A percentile compares a stretch with the other conserved stretches of the same genome.
phyloP scores from a whole-genome alignment of 2,329 filamentous ascomycete genomes.

The Verticillium zaregamsianum region DNA sequence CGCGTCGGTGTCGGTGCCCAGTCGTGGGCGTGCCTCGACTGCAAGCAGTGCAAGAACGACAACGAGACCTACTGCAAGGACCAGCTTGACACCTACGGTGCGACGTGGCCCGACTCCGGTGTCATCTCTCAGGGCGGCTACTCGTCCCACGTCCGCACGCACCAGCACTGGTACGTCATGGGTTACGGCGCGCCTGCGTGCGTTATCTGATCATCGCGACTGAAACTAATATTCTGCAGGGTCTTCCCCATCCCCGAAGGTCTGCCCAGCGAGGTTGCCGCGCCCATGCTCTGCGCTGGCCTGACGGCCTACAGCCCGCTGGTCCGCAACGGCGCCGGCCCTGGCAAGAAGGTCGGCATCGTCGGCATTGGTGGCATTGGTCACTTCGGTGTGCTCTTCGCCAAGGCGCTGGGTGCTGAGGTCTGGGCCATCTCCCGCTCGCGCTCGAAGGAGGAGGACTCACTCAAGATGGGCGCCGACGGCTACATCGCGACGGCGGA shows the following conservation, averaged over 20 bases:
- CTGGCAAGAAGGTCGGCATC: conserved; percentile 75
- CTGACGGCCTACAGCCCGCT: conserved; percentile 77
- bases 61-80: conserved; percentile 34
- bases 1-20: conserved; percentile 55
- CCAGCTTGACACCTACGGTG: conserved; percentile 43
- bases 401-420: conserved; percentile 62
- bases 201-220: not conserved
- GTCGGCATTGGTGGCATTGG: conserved; percentile 70
- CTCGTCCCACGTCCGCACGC: conserved; percentile 54
- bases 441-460: conserved; percentile 57
- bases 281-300: conserved; percentile 81
- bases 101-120: conserved; percentile 44
- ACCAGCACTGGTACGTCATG: conserved; percentile 62
- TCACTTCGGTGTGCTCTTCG: conserved; percentile 67
- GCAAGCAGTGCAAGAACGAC: conserved; percentile 33
- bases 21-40: conserved; percentile 43
- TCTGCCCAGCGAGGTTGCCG: conserved; percentile 58
- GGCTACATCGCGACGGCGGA: conserved; percentile 56
- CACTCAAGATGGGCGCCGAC: conserved; percentile 54
- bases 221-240: not conserved
- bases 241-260: conserved; percentile 71
- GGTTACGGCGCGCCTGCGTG: not conserved
- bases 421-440: conserved; percentile 58
- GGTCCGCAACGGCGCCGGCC: conserved; percentile 68
- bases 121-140: conserved; percentile 57